Evolutionary conservation across 371 early-diverging fungal genomes (phyloP), one percentile per base, ranked within the genome.

Genomic region (Nosema muscidifuracis): DNA sequence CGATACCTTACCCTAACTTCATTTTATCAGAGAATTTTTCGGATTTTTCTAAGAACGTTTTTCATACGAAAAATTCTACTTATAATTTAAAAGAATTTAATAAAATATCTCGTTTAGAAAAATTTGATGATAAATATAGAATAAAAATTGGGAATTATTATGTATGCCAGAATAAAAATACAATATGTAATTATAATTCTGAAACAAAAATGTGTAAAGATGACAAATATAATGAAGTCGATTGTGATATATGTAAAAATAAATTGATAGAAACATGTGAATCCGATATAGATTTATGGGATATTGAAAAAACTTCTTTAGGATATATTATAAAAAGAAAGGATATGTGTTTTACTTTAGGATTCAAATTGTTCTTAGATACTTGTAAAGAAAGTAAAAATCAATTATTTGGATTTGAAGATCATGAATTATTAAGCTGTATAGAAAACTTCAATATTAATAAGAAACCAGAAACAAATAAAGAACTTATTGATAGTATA

Each of bases 391-490:
- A 42, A 2, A 47, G 24, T 13, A 70, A 62, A 43, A 28, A 38
- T n/a, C 71, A 70, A 40, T 18, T 70, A 20, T 60, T 61, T 61
- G 33, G 38, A 6, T 70, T 70, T 61, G 53, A 70, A 38, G 71
- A 62, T 30, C 38, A 57, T 55, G 67, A 43, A 33, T n/a, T 70
- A 13, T 34, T 61, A 34, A 47, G 47, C 16, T 70, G 63, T 43
- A 1, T 70, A 34, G 43, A 57, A n/a, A 40, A 36, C 10, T 60
- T 70, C 10, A 62, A 61, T 33, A n/a, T 44, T 47, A 28, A 61
- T 10, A 57, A 28, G 18, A 44, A 47, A 24, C 63, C 62, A 1
- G 26, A 40, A 38, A 70, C 40, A 0, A 10, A 56, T 22, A 51
- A 60, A 24, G 62, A 62, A 30, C 22, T 20, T 24, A 43, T 62